Evolutionary conservation across 148 eudicot species (phyloP).

Genomic region (Cornus florida): DNA sequence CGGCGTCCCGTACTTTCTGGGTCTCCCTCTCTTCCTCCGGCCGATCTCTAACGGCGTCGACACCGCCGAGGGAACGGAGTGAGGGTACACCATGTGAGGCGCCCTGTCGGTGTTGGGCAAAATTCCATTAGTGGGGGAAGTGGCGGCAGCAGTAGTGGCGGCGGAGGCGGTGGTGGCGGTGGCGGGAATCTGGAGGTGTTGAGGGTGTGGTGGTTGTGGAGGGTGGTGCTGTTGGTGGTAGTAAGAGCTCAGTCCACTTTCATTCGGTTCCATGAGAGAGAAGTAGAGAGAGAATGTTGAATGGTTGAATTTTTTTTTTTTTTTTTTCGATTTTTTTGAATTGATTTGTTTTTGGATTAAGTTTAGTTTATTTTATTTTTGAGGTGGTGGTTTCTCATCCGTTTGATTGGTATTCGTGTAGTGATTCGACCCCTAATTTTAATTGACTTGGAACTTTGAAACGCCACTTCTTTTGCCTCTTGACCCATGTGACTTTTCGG

Average conservation of each 20-base stretch:
- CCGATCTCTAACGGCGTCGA: conserved; percentile 39
- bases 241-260: conserved; percentile 53
- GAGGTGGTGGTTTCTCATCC: background rate
- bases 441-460: background rate
- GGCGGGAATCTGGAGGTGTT: conserved; percentile 28
- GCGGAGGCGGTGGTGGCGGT: conserved; percentile 17
- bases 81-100: conserved; percentile 35
- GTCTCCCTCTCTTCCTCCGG: conserved; percentile 63
- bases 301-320: conserved; percentile 16
- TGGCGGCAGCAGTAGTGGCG: background rate
- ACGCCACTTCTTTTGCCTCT: no score
- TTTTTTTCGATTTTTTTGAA: conserved; percentile 11
- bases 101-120: conserved; percentile 16
- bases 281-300: background rate
- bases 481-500: no score
- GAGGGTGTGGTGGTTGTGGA: conserved; percentile 2
- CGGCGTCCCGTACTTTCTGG: conserved; percentile 74
- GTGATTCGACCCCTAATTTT: background rate
- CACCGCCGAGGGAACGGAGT: conserved; percentile 36
- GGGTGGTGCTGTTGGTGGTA: conserved; percentile 42
- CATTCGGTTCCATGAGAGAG: conserved; percentile 49
- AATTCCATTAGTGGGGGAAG: conserved; percentile 35
- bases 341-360: background rate
- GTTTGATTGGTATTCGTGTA: background rate
- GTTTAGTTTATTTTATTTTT: background rate